phyloP scores from a whole-genome alignment of 768 basidiomycete genomes.

The Hebeloma cylindrosporum region DNA sequence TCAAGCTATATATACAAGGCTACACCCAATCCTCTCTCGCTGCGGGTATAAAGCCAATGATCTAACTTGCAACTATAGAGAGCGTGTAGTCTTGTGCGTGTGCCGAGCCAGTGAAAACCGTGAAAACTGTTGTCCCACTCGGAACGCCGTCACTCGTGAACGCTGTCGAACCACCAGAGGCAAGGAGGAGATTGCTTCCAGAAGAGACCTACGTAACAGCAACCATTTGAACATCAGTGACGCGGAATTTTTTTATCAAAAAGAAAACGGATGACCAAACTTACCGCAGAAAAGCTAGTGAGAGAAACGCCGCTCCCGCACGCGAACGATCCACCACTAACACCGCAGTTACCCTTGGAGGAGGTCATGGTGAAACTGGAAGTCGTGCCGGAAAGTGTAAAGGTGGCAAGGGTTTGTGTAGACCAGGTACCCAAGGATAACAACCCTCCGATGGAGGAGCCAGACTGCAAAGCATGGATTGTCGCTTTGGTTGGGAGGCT shows the following conservation, averaged over 20 bases:
- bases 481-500: slow-evolving; percentile 45
- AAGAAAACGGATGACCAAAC: too few relatives aligned
- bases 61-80: too few relatives aligned
- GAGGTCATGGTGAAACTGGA: slow-evolving; percentile 57
- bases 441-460: slow-evolving; percentile 47
- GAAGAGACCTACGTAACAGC: slow-evolving; percentile 49
- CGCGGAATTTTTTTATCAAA: too few relatives aligned
- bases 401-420: slow-evolving; percentile 59
- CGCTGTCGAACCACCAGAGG: slow-evolving; percentile 47
- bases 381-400: slow-evolving; percentile 46
- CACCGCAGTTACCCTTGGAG: slow-evolving; percentile 60
- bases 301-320: slow-evolving; percentile 53
- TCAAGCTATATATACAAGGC: too few relatives aligned
- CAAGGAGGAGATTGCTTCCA: slow-evolving; percentile 46
- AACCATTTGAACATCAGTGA: not conserved
- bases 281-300: slow-evolving; percentile 53
- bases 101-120: slow-evolving; percentile 40
- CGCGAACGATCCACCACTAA: slow-evolving; percentile 43
- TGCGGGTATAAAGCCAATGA: too few relatives aligned
- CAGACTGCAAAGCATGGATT: slow-evolving; percentile 41
- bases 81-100: slow-evolving; percentile 39
- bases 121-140: slow-evolving; percentile 45
- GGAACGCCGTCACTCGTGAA: slow-evolving; percentile 53
- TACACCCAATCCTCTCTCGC: too few relatives aligned
- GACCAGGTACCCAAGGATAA: slow-evolving; percentile 59